Conservation (phyloP, 495 filamentous ascomycete species). For the Baudoinia panamericana region DNA sequence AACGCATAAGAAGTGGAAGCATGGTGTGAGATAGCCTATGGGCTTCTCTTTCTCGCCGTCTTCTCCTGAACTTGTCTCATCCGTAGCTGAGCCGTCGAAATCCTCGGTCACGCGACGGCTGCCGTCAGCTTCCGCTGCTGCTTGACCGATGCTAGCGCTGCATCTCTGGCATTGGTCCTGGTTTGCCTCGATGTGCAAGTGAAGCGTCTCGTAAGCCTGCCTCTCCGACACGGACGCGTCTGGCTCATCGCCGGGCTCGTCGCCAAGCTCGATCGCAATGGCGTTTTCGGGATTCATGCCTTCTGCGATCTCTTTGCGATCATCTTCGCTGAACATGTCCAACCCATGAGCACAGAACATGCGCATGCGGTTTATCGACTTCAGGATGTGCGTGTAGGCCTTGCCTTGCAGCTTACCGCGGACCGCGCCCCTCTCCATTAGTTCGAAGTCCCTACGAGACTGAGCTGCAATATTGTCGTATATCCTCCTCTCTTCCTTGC, state of each 20-base stretch:
- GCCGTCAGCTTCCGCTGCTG: conserved; percentile 25
- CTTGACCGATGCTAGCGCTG: conserved; percentile 41
- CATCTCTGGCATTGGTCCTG: conserved; percentile 59
- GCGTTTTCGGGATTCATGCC: conserved; percentile 59
- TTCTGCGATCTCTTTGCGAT: conserved; percentile 55
- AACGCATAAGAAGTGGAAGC: conserved; percentile 69
- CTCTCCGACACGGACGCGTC: conserved; percentile 36
- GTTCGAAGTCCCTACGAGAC: conserved; percentile 34
- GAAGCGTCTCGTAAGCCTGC: conserved; percentile 70
- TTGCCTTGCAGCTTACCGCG: conserved; percentile 57
- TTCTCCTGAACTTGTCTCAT: conserved; percentile 21
- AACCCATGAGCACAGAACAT: conserved; percentile 83
- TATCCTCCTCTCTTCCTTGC: conserved; percentile 42
- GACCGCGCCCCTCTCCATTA: conserved; percentile 37
- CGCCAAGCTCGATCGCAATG: conserved; percentile 68
- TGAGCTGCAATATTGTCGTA: conserved; percentile 5
- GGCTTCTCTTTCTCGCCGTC: conserved; percentile 46
- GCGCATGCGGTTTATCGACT: conserved; percentile 78
- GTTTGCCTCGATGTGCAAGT: conserved; percentile 64
- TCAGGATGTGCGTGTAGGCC: conserved; percentile 77
- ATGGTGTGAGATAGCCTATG: conserved; percentile 67
- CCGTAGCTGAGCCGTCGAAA: conserved; percentile 28
- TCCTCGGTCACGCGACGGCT: conserved; percentile 18
- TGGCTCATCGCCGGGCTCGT: conserved; percentile 46
- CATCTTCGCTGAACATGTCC: conserved; percentile 71